Base-by-base conservation (phyloP, 2,329 filamentous ascomycete genomes). In the Cytospora chrysosperma region DNA sequence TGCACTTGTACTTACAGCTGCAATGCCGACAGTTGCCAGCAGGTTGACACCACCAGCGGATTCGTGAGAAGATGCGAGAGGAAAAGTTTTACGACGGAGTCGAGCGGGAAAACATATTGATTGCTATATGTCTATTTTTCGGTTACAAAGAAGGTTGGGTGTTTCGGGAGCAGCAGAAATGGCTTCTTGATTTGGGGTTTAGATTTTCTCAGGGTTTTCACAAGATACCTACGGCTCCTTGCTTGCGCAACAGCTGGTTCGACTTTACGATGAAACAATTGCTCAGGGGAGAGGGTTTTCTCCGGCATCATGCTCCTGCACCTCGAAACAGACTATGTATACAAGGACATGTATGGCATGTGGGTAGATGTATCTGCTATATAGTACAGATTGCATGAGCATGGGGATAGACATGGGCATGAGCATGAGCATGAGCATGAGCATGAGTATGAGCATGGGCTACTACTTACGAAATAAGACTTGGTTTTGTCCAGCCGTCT, bases 1-100 rank as follows among this genome's bases (percentile, higher is more conserved):
- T 21, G 43, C 9, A 47, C n/a, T 24, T 47, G 43, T 12, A 24
- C 24, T 19, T 5, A 10, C 60, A 51, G 49, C 57, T n/a, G 53
- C 55, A 30, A 15, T 57, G 26, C 30, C 53, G 7, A 64, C 64
- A 17, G 64, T 61, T 34, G 61, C 61, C 12, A 65, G 61, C 40
- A 62, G 64, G 61, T 32, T 65, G 24, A 65, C 64, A 12, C 64
- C 64, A 19, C 64, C 64, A 15, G 62, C 61, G 40, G 64, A 65
- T 52, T 49, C 54, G 19, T 65, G 54, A 65, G 32, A 3, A 27
- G 32, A 17, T 19, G 32, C 13, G 37, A 60, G 19, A 30, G 15
- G 17, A 17, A 24, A 40, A 26, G 3, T 3, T 2, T 2, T 27
- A 34, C 19, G n/a, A 32, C n/a, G 28, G 21, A 27, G 21, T 21